Base-by-base conservation (phyloP, 1,284 basidiomycete species). In the Cerioporus squamosus region DNA sequence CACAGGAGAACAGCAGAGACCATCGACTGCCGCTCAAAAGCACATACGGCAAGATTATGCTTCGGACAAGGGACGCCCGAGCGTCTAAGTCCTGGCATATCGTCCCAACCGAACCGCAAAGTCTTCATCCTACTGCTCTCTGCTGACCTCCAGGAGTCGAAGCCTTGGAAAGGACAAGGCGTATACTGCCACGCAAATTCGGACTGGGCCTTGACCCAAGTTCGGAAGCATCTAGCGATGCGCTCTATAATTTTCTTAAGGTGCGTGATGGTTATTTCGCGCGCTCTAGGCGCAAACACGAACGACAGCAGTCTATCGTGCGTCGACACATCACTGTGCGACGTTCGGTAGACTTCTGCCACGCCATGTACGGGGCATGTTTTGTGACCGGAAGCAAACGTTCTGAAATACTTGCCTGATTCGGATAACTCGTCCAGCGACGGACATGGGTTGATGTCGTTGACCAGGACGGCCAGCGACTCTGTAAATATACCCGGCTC, bases 351-450 rank as follows among this genome's bases (percentile, higher is more conserved):
- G 40, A 15, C 40, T 42, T 4, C 40, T 22, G 20, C n/a, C 40
- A 22, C 20, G 40, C 40, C 18, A 6, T 18, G 40, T 42, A n/a
- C n/a, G 40, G 40, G 40, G 12, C n/a, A n/a, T n/a, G n/a, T n/a
- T n/a, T n/a, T 42, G 40, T 18, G 15, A 39, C 40, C 22, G 51
- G 29, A 17, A 9, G 15, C 46, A 40, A 44, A 36, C 17, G 54
- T 50, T 39, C 39, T 47, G 49, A n/a, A 31, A 55, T 39, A 60
- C 59, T 56, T 60, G 59, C 59, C 59, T 60, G 56, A 44, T 60
- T 50, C 8, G 57, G 53, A 48, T 38, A 24, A 45, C 14, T 23
- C 23, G 43, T 29, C 24, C 36, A 17, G 45, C 7, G 44, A 18
- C 23, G 36, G 44, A 20, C 23, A 39, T 39, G 48, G 26, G 20